These are phyloP conservation scores for Chaetomium strumarium DNA, from an alignment of 2,329 filamentous ascomycete genomes.

Conservation along the genomic window DNA sequence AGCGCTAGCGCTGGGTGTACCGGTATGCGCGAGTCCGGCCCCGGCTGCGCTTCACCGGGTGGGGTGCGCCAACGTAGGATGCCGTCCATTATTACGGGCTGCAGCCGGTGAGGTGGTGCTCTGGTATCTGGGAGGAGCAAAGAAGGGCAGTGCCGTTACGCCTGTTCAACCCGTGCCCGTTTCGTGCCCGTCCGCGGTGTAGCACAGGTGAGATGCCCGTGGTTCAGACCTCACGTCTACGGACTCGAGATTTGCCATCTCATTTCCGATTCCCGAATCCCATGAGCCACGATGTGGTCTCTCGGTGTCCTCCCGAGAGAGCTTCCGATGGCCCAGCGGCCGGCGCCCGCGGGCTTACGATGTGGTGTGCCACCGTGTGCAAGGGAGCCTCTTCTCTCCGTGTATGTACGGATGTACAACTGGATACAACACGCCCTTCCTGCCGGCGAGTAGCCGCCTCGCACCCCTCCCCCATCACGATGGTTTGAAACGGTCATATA, in stretches of 20 bases:
- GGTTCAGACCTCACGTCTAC: neutral
- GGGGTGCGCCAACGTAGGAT: neutral
- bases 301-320: too few species aligned
- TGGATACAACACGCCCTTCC: constrained; percentile 6
- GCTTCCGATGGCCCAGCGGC: too few species aligned
- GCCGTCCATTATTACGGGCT: constrained; percentile 7
- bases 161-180: neutral
- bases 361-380: neutral
- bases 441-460: neutral
- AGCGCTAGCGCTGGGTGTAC: too few species aligned
- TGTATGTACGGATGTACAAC: too few species aligned
- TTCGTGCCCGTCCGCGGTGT: constrained; percentile 1
- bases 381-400: neutral
- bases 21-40: neutral
- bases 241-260: neutral
- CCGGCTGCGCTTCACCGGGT: constrained; percentile 9
- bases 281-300: too few species aligned
- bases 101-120: constrained; percentile 12
- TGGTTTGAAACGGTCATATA: neutral
- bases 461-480: constrained; percentile 3
- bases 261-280: too few species aligned
- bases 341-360: too few species aligned
- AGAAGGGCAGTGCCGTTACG: neutral
- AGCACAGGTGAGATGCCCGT: neutral
- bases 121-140: neutral